These are phyloP conservation scores for Eimeria tenella DNA, from an alignment of 169 alveolate genomes.

Conservation along the genomic window DNA sequence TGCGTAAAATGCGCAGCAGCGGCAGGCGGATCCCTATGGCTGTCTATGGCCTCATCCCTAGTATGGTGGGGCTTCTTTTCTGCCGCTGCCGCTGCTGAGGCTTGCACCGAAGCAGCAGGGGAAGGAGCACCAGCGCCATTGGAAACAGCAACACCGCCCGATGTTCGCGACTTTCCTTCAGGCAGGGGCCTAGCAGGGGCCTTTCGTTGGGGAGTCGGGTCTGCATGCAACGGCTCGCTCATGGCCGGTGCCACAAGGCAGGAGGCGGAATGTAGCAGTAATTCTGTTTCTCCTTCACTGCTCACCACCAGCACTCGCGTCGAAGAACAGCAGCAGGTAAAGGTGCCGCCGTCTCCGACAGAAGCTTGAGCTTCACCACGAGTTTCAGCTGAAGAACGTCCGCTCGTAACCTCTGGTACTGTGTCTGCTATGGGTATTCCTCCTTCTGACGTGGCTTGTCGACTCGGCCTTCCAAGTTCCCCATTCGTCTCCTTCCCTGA, in stretches of 20 bases:
- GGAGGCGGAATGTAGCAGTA: conserved; percentile 16
- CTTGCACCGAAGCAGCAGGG: conserved; percentile 15
- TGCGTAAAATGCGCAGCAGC: neutral
- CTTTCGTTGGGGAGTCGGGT: conserved; percentile 61
- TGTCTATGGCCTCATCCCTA: neutral
- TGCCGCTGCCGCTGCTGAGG: conserved; percentile 15
- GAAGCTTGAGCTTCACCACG: neutral
- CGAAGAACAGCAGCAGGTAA: conserved; percentile 32
- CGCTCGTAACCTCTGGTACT: neutral
- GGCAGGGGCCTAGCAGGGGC: conserved; percentile 37
- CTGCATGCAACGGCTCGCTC: conserved; percentile 45
- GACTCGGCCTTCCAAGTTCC: neutral
- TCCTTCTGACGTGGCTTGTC: conserved; percentile 18
- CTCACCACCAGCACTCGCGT: conserved; percentile 51
- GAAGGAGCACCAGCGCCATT: conserved; percentile 43
- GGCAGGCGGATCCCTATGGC: neutral
- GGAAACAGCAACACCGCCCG: neutral
- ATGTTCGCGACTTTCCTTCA: conserved; percentile 11
- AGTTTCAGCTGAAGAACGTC: no score
- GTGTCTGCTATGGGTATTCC: neutral
- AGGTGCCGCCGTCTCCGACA: neutral
- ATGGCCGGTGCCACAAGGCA: conserved; percentile 53
- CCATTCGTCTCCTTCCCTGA: neutral
- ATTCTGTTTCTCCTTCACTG: conserved; percentile 56
- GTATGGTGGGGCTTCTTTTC: neutral